Percentiles rank a stretch among this genome's conserved stretches.
Evolutionary conservation across 1,139 yeast species (phyloP).

Genomic region (Wickerhamomyces sp.): DNA sequence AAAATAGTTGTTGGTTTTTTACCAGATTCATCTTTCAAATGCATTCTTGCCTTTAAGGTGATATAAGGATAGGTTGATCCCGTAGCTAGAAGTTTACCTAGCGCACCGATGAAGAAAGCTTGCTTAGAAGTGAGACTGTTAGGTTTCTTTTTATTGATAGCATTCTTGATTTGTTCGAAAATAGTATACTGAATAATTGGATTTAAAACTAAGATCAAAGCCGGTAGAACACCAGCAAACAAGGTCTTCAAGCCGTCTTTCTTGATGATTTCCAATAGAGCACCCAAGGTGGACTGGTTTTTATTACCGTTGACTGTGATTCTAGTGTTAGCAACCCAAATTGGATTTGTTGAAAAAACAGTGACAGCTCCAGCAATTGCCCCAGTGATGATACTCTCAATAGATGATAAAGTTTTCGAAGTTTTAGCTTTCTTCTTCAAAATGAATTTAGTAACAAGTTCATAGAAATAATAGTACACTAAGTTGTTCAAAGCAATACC

Average conservation of each 20-base stretch:
- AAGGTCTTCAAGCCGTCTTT: conserved; percentile 70
- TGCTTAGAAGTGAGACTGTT: conserved; percentile 34
- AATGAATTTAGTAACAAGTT: conserved; percentile 56
- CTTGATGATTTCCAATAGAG: conserved; percentile 57
- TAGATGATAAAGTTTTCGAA: conserved; percentile 41
- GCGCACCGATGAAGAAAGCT: conserved; percentile 83
- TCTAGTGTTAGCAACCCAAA: conserved; percentile 93
- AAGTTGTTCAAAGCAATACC: conserved; percentile 87
- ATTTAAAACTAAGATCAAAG: conserved; percentile 76
- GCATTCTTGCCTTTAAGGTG: conserved; percentile 86
- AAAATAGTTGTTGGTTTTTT: conserved; percentile 16
- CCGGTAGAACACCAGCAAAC: conserved; percentile 84
- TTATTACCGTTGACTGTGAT: conserved; percentile 54
- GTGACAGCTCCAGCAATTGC: conserved; percentile 88
- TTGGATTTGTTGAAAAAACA: conserved; percentile 83
- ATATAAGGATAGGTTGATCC: conserved; percentile 86
- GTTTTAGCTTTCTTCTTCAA: conserved; percentile 31
- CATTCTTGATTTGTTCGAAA: conserved; percentile 79
- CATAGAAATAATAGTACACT: conserved; percentile 88
- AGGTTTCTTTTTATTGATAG: conserved; percentile 50
- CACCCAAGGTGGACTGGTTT: conserved; percentile 43
- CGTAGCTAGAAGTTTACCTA: conserved; percentile 86
- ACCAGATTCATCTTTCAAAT: conserved; percentile 37
- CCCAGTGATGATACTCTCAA: conserved; percentile 75
- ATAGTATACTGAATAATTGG: conserved; percentile 92